Base-by-base conservation (phyloP, 2,329 filamentous ascomycete genomes). In the Phialophora tarda region DNA sequence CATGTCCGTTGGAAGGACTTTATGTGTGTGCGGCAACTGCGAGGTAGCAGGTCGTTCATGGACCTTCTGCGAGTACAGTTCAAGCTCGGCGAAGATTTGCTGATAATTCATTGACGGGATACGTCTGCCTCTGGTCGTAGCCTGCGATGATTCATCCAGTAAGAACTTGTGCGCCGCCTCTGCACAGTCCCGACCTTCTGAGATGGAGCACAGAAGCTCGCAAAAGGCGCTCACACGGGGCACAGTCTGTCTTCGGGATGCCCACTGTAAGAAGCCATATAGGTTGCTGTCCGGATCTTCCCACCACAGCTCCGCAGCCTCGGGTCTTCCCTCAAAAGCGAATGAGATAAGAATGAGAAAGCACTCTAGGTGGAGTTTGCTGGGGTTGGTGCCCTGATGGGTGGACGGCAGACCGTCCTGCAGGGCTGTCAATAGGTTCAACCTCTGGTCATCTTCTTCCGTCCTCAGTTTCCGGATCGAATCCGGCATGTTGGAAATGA, bases 181-280 rank as follows among this genome's bases (percentile, higher is more conserved):
- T 30, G 95, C 94, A 73, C 92, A 95, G 61, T 91, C 87, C 62
- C 92, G 87, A 60, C 92, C 92, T 59, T 89, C 88, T 0, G 95
- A 92, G 56, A 99, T 89, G 1, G 93, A 90, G 74, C 93, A 91
- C 17, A 99, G 83, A 88, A 99, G 94, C 76, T 98, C 94, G 77
- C 95, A 99, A 73, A 98, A 99, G 12, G 94, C 93, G 68, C 92
- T 95, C 66, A 96, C 93, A 26, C 97, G 85, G n/a, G 95, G 95
- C 0, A 96, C 97, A 0, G 96, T 97, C 67, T 96, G 93, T 73
- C 95, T 86, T 72, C 92, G 90, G 3, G 95, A 97, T n/a, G 93
- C 91, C 95, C 95, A 99, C 70, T 96, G 91, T 76, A 99, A 85
- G 76, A 99, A 99, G 0, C 95, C 95, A 69, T 93, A 91, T 34